phyloP scores from a whole-genome alignment of 2,329 filamentous ascomycete species.

The Hymenoscyphus linearis region DNA sequence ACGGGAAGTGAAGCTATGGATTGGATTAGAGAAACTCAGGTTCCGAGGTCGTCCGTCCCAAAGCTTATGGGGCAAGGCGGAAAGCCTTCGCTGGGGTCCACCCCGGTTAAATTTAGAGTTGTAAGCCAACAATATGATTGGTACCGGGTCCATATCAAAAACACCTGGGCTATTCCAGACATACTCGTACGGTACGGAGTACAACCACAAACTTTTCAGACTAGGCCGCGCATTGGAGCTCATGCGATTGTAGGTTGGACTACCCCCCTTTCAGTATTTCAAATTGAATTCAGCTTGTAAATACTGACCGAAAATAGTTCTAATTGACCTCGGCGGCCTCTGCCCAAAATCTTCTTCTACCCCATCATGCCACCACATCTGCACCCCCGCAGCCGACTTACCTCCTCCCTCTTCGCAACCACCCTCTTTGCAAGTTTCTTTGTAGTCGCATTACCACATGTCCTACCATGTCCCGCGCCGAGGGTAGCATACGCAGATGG shows the following conservation, averaged over 20 bases:
- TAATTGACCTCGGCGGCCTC: conserved; percentile 8
- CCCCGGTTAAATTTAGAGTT: conserved; percentile 7
- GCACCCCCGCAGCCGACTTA: conserved; percentile 89
- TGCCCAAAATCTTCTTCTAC: not conserved
- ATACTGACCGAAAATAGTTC: conserved; percentile 10
- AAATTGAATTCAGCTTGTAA: not conserved
- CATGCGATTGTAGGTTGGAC: not conserved
- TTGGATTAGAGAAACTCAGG: not conserved
- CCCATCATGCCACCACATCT: conserved; percentile 71
- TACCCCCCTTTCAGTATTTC: not conserved
- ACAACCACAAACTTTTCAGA: not conserved
- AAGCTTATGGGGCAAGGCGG: conserved; percentile 16
- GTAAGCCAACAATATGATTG: not conserved
- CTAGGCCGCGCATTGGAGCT: not conserved
- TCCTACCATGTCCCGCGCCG: conserved; percentile 86
- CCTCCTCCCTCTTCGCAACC: conserved; percentile 90
- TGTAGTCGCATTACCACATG: conserved; percentile 84
- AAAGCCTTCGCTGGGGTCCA: not conserved
- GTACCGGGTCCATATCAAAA: no score
- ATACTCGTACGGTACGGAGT: no score
- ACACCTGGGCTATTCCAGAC: no score
- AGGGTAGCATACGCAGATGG: conserved; percentile 68
- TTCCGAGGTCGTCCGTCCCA: not conserved
- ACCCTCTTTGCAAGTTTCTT: conserved; percentile 86
- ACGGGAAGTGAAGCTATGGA: not conserved